Evolutionary conservation across 2,329 filamentous ascomycete genomes (phyloP).

Genomic region (Gyromitra esculenta): DNA sequence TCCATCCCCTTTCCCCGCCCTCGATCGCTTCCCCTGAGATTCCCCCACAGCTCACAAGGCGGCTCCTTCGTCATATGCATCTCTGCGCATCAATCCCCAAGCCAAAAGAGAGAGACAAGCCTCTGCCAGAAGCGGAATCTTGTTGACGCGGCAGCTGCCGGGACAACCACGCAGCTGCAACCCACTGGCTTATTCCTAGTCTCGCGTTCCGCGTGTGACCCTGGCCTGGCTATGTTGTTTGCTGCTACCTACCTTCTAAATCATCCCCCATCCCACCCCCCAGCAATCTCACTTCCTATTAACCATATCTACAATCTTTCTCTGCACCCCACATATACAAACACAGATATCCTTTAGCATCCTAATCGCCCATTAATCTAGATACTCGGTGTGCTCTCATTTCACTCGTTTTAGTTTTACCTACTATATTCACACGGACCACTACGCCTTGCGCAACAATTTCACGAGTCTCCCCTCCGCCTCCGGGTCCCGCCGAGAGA

Average conservation of each 20-base stretch:
- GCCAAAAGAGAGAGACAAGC: slow-evolving; percentile 3
- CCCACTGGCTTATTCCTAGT: slow-evolving; percentile 40
- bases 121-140: slow-evolving; percentile 36
- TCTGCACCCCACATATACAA: neutral
- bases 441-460: slow-evolving; percentile 18
- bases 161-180: slow-evolving; percentile 47
- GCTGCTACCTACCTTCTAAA: slow-evolving; percentile 41
- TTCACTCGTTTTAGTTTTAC: slow-evolving; percentile 30
- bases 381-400: slow-evolving; percentile 19
- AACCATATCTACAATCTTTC: slow-evolving; percentile 33
- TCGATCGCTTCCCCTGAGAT: slow-evolving; percentile 27
- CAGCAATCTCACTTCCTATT: slow-evolving; percentile 27
- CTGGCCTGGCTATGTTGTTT: slow-evolving; percentile 47
- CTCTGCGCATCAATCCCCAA: slow-evolving; percentile 40
- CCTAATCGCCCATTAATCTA: slow-evolving; percentile 7
- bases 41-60: slow-evolving; percentile 40
- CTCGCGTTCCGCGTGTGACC: slow-evolving; percentile 35
- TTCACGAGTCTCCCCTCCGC: neutral
- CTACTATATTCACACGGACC: neutral
- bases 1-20: slow-evolving; percentile 30
- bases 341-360: neutral
- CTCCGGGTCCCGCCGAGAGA: slow-evolving; percentile 13
- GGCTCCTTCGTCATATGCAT: slow-evolving; percentile 43
- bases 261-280: slow-evolving; percentile 19
- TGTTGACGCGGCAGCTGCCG: slow-evolving; percentile 45